phyloP scores from a whole-genome alignment of 345 rosid genomes.

The Cardamine resedifolia region DNA sequence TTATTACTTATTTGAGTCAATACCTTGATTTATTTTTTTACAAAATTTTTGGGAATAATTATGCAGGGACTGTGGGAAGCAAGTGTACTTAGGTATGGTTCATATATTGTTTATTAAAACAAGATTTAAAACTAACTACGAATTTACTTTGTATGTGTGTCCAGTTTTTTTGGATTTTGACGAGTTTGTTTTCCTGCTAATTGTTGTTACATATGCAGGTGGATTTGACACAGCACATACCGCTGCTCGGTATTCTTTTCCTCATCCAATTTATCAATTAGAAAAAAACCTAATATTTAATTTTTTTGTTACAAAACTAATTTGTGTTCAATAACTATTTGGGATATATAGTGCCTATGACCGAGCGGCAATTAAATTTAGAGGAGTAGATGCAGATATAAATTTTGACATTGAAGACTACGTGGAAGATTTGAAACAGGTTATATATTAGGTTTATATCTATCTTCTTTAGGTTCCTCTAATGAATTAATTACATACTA shows the following conservation, averaged over 20 bases:
- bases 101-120: slow-evolving; percentile 7
- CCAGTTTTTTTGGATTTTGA: slow-evolving; percentile 20
- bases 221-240: slow-evolving; percentile 99
- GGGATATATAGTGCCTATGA: slow-evolving; percentile 89
- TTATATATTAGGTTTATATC: slow-evolving; percentile 14
- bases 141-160: no score
- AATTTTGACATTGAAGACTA: slow-evolving; percentile 85
- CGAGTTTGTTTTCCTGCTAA: background rate
- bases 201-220: slow-evolving; percentile 48
- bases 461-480: background rate
- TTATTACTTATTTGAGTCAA: background rate
- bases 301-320: background rate
- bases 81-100: slow-evolving; percentile 88
- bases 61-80: slow-evolving; percentile 99
- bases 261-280: background rate
- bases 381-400: slow-evolving; percentile 94
- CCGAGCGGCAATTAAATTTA: slow-evolving; percentile 94
- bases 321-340: background rate
- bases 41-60: background rate
- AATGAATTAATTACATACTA: background rate
- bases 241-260: slow-evolving; percentile 76
- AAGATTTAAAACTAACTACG: no score
- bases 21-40: background rate
- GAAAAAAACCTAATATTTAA: background rate
- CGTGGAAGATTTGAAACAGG: slow-evolving; percentile 92